phyloP scores from a whole-genome alignment of 225 moss, liverwort and hornwort species.

The Lunularia cruciata region DNA sequence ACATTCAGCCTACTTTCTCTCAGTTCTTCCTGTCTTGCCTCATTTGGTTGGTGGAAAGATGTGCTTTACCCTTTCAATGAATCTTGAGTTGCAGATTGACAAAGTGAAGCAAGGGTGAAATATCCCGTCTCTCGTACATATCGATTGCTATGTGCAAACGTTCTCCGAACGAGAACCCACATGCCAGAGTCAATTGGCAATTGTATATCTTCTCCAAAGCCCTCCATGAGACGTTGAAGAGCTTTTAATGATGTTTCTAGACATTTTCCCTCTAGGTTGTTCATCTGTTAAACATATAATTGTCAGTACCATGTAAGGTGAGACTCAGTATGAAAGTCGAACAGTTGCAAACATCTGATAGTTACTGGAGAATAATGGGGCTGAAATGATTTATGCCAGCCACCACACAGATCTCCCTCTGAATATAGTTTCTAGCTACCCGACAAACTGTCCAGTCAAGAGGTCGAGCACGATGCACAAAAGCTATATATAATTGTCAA shows the following conservation, averaged over 20 bases:
- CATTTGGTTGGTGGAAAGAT: not conserved
- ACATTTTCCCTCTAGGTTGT: slow-evolving; percentile 44
- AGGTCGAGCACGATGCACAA: too few species aligned
- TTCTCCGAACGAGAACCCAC: slow-evolving; percentile 64
- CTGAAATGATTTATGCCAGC: not conserved
- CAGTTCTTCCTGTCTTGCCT: not conserved
- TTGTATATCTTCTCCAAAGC: slow-evolving; percentile 60
- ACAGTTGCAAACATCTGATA: not conserved
- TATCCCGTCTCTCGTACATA: slow-evolving; percentile 78
- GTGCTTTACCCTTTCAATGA: slow-evolving; percentile 55
- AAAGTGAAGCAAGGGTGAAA: slow-evolving; percentile 61
- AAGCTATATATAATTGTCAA: too few species aligned
- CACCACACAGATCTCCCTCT: not conserved
- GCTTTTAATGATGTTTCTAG: slow-evolving; percentile 76
- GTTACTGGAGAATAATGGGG: not conserved
- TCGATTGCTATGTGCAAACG: slow-evolving; percentile 54
- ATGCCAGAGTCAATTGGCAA: slow-evolving; percentile 59
- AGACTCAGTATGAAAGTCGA: not conserved
- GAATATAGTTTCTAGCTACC: not conserved
- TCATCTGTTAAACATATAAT: not conserved
- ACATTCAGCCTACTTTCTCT: not conserved
- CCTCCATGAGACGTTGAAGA: slow-evolving; percentile 76
- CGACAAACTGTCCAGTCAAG: not conserved
- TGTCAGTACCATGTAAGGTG: not conserved
- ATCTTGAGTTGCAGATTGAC: slow-evolving; percentile 57